Base-by-base conservation (phyloP, 2,329 filamentous ascomycete genomes). In the Nothomitra cinnamomea region DNA sequence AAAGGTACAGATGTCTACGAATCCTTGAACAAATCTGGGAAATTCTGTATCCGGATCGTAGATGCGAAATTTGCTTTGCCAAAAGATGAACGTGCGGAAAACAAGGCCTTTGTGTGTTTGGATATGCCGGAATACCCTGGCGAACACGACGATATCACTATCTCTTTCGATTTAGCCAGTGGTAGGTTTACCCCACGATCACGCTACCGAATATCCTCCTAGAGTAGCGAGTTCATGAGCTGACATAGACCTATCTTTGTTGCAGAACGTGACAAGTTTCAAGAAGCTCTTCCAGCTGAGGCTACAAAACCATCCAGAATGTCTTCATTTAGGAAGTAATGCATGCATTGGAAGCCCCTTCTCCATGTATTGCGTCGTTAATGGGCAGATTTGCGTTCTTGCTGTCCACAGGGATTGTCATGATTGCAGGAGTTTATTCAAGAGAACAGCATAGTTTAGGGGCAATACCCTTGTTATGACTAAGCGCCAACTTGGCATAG, bases 21-120 rank as follows among this genome's bases (percentile, higher is more conserved):
- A 68, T 77, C 69, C 40, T 79, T 83, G 59, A 71, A 71, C 55
- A 74, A 76, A 47, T 75, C 76, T 51, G 76, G 77, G 58, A 89
- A 87, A 64, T 77, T 77, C 35, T 82, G 82, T 6, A 70, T 95
- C 54, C 84, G 83, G 64, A 79, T 95, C 57, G 83, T 90, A 24
- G 89, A 95, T 64, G 87, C 87, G 56, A 95, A 95, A 65, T 95
- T 95, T 61, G 83, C 86, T 2, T 70, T 95, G 53, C 88, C 88
- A 3, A 81, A 73, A 54, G 68, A 69, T 53, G 69, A 70, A 41
- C 65, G 70, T 17, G 70, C 75, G 51, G 69, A 70, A 2, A 65
- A 82, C 57, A 78, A 80, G 63, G 77, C 80, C 24, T 95, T 90
- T 69, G 76, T 94, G 40, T 92, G 86, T 64, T 69, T 95, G 55